phyloP scores from a whole-genome alignment of 164 flowering plant species.

The Saururus chinensis region DNA sequence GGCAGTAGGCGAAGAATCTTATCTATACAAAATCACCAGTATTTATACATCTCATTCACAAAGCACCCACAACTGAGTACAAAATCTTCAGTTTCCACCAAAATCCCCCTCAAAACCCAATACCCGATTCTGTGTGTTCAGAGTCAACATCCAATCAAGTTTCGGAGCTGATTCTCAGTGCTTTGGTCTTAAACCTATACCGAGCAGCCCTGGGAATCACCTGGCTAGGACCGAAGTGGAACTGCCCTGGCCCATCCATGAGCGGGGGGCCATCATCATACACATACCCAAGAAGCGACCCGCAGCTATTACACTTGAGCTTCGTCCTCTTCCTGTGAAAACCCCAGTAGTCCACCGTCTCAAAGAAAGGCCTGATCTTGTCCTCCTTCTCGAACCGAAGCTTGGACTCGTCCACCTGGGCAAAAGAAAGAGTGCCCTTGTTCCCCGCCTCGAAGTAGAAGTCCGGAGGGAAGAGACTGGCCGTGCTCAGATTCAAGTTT shows the following conservation, averaged over 20 bases:
- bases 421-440: conserved; percentile 74
- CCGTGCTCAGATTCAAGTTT: conserved; percentile 49
- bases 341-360: conserved; percentile 93
- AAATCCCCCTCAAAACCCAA: too few species aligned
- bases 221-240: conserved; percentile 86
- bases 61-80: too few species aligned
- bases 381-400: conserved; percentile 71
- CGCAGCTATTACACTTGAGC: conserved; percentile 64
- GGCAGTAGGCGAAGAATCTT: too few species aligned
- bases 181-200: conserved; percentile 73
- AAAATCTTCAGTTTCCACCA: too few species aligned
- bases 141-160: conserved; percentile 2
- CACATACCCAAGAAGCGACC: conserved; percentile 55
- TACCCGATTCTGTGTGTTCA: too few species aligned
- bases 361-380: conserved; percentile 83
- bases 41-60: too few species aligned
- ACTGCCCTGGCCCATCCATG: conserved; percentile 62
- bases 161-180: conserved; percentile 27
- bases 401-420: conserved; percentile 49
- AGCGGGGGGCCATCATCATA: conserved; percentile 93
- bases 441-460: conserved; percentile 94
- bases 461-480: conserved; percentile 56
- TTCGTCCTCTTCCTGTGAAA: conserved; percentile 72
- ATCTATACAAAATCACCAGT: too few species aligned
- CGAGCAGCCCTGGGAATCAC: conserved; percentile 83